Conservation (phyloP, 257 asterid genomes). For the Leptodermis oblonga region DNA sequence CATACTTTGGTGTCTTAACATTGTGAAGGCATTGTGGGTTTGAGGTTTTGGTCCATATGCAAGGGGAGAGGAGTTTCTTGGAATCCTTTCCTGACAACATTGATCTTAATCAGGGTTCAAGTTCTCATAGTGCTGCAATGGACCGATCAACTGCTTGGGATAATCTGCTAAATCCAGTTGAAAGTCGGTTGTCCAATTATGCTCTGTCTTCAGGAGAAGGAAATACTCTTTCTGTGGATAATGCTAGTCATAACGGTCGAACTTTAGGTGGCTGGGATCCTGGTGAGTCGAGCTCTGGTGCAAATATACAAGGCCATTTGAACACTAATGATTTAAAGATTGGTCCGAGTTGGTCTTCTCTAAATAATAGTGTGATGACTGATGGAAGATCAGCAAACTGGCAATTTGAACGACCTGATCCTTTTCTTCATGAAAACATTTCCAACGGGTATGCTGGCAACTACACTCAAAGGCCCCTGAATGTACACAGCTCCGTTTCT, state of each 20-base stretch:
- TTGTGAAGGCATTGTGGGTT: constrained; percentile 9
- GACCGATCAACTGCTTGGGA: constrained; percentile 48
- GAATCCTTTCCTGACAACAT: constrained; percentile 69
- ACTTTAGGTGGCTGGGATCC: constrained; percentile 52
- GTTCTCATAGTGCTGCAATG: constrained; percentile 42
- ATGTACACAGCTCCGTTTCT: constrained; percentile 27
- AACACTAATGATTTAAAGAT: constrained; percentile 26
- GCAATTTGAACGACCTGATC: constrained; percentile 43
- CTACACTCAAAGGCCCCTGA: constrained; percentile 22
- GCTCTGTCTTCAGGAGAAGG: constrained; percentile 38
- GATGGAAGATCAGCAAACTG: constrained; percentile 42
- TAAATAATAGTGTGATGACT: constrained; percentile 29
- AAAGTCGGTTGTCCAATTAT: constrained; percentile 43
- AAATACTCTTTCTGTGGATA: constrained; percentile 25
- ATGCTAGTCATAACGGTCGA: constrained; percentile 28
- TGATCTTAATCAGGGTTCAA: constrained; percentile 74
- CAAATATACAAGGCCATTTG: constrained; percentile 36
- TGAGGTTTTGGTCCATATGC: constrained; percentile 36
- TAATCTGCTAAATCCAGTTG: constrained; percentile 56
- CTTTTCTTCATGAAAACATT: constrained; percentile 19
- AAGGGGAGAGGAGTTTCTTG: constrained; percentile 56
- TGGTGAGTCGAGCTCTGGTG: constrained; percentile 74
- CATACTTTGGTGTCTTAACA: constrained; percentile 9
- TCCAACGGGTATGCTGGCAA: constrained; percentile 27
- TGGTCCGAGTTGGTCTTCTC: constrained; percentile 52